Percentiles rank a stretch among this genome's conserved stretches.
Conservation (phyloP, 148 eudicot species). For the Diospyros lotus region DNA sequence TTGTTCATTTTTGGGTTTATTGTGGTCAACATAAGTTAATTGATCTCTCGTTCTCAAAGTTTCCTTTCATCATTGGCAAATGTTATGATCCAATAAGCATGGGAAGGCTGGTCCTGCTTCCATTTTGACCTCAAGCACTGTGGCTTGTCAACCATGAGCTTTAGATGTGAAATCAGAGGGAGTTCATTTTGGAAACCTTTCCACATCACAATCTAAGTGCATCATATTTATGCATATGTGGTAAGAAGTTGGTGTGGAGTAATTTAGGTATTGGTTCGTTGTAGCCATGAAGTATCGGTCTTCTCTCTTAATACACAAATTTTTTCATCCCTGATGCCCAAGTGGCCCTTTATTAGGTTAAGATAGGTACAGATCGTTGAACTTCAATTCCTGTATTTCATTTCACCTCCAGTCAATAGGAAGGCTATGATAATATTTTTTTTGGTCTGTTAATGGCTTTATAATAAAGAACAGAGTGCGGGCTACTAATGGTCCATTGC, state of each 20-base stretch:
- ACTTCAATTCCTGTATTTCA: not conserved
- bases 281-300: not conserved
- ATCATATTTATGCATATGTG: not conserved
- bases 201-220: not conserved
- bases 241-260: not conserved
- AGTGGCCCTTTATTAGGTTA: not conserved
- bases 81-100: slow-evolving; percentile 5
- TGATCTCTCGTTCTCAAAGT: not conserved
- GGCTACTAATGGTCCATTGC: no score
- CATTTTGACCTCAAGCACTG: not conserved
- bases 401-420: not conserved
- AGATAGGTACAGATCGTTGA: not conserved
- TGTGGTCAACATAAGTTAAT: not conserved
- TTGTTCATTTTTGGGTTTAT: not conserved
- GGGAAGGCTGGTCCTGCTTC: not conserved
- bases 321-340: slow-evolving; percentile 1
- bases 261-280: not conserved
- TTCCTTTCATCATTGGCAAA: not conserved
- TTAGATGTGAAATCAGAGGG: not conserved
- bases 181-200: not conserved
- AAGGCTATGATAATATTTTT: not conserved
- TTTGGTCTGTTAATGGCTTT: not conserved
- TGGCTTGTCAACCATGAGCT: not conserved
- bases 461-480: no score
- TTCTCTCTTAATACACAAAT: not conserved